Percentiles rank a stretch among this genome's conserved stretches.
phyloP scores from a whole-genome alignment of 176 grass and related monocot species.

The Zoysia japonica region DNA sequence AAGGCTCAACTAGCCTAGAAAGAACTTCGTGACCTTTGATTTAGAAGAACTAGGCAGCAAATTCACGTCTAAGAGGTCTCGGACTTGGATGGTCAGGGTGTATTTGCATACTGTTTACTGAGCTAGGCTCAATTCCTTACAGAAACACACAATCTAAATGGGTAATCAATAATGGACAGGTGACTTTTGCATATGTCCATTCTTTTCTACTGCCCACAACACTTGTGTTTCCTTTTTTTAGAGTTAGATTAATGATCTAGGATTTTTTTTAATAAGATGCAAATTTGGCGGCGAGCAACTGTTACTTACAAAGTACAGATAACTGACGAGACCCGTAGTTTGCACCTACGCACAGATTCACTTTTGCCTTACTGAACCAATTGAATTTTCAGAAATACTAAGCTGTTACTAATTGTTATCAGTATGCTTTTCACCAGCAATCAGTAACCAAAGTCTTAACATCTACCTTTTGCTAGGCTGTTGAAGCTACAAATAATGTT shows the following conservation, averaged over 20 bases:
- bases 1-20: not conserved
- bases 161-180: not conserved
- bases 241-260: not conserved
- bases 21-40: no score
- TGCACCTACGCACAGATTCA: not conserved
- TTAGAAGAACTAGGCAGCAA: no score
- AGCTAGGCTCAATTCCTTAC: not conserved
- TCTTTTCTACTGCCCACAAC: not conserved
- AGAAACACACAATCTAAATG: not conserved
- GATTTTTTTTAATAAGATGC: not conserved
- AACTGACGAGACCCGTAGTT: not conserved
- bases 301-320: not conserved
- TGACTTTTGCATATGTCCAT: not conserved
- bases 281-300: not conserved
- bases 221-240: not conserved
- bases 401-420: not conserved
- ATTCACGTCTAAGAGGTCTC: no score
- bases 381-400: not conserved
- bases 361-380: not conserved
- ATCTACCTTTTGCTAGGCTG: slow-evolving; percentile 54
- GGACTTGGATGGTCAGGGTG: not conserved
- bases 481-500: slow-evolving; percentile 96
- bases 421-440: not conserved
- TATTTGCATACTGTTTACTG: not conserved
- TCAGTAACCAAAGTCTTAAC: not conserved